Base-by-base conservation (phyloP, 2,329 filamentous ascomycete genomes). In the Phoma herbarum region DNA sequence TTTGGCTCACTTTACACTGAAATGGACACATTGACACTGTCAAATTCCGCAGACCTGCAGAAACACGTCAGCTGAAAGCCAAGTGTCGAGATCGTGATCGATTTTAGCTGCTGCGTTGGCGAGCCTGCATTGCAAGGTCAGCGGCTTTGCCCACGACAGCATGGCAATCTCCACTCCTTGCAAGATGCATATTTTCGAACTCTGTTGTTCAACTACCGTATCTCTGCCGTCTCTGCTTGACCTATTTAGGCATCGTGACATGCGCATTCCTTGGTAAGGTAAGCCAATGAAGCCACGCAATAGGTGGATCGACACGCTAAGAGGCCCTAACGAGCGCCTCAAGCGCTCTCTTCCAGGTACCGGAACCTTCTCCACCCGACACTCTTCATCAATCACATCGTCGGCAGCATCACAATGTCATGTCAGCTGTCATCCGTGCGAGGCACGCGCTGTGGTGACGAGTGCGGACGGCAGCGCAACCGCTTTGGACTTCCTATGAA, bases 241-340 rank as follows among this genome's bases (percentile, higher is more conserved):
- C 56, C 49, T 14, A 25, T 20, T 39, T 18, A 18, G 23, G 49
- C 1, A 45, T 39, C 37, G 55, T 44, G 22, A 8, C 4, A 47
- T 49, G 23, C 28, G 22, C n/a, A 28, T 48, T 42, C 41, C 26
- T 47, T 42, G 51, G 39, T 31, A 29, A 29, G 14, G 18, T n/a
- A 50, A 64, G 51, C 59, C 64, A 64, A 62, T 62, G 51, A 62
- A 58, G 54, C 59, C 57, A 63, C 60, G 52, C 39, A 60, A 48
- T 18, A 22, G 58, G 59, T 65, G 64, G 59, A 51, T 52, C 51
- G 42, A 29, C 23, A 16, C 45, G 45, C 52, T 49, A 39, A 44
- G 14, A 9, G 8, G 20, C 26, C 35, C 52, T 60, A 61, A 56
- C 54, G 57, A 60, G 39, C 60, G 54, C 60, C 59, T 59, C 59